phyloP scores from a whole-genome alignment of 1,139 yeast genomes.

The Geotrichum fermentans region DNA sequence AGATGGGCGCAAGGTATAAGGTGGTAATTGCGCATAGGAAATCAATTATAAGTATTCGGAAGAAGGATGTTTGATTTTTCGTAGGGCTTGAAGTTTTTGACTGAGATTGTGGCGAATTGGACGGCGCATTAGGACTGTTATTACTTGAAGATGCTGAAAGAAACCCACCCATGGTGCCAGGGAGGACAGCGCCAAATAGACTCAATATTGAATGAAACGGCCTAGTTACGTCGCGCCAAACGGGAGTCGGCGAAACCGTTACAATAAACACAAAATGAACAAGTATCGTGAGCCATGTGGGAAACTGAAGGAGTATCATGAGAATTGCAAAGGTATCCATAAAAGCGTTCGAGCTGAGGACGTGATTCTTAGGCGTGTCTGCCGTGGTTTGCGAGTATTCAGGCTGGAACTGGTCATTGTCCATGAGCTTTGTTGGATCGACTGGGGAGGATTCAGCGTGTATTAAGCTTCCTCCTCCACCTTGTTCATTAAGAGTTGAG shows the following conservation, averaged over 20 bases:
- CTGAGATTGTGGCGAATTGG: not conserved
- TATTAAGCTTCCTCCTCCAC: not conserved
- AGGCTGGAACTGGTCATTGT: not conserved
- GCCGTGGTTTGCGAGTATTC: not conserved
- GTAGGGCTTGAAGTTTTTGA: constrained; percentile 18
- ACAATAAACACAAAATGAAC: constrained; percentile 32
- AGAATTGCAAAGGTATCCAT: constrained; percentile 35
- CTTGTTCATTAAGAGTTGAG: constrained; percentile 2
- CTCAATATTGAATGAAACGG: not conserved
- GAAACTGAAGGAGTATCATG: constrained; percentile 31
- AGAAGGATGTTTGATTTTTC: constrained; percentile 9
- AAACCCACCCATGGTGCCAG: not conserved
- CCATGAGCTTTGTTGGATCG: not conserved
- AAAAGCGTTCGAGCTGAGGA: constrained; percentile 32
- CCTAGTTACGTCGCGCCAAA: constrained; percentile 8
- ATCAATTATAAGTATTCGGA: constrained; percentile 25
- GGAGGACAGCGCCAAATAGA: constrained; percentile 1
- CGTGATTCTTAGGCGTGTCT: constrained; percentile 16
- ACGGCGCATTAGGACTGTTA: constrained; percentile 3
- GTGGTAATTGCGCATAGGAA: constrained; percentile 27
- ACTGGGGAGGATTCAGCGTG: not conserved
- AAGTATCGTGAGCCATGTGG: constrained; percentile 30
- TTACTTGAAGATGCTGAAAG: constrained; percentile 1
- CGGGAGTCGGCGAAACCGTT: constrained; percentile 22
- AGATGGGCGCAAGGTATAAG: constrained; percentile 28